Conservation (phyloP, 805 yeast species). For the Starmera amethionina region DNA sequence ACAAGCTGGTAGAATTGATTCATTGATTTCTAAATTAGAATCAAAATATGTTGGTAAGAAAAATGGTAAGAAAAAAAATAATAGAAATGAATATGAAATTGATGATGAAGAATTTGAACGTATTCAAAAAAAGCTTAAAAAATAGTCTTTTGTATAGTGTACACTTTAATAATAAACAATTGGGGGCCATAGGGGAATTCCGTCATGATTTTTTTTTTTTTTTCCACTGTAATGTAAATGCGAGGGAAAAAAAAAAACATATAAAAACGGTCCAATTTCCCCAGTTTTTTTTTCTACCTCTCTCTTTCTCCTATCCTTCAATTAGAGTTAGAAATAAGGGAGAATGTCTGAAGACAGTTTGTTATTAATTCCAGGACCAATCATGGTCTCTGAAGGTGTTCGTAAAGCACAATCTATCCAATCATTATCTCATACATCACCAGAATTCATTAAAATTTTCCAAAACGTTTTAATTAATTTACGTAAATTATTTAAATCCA, state of each 20-base stretch:
- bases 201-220: neutral
- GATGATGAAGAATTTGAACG: conserved; percentile 42
- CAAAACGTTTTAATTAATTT: conserved; percentile 57
- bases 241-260: neutral
- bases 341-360: conserved; percentile 21
- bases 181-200: neutral
- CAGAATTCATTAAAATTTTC: conserved; percentile 70
- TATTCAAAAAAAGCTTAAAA: conserved; percentile 30
- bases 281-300: neutral
- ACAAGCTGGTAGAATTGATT: conserved; percentile 33
- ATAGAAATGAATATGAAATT: conserved; percentile 21
- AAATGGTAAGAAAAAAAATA: conserved; percentile 17
- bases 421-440: conserved; percentile 83
- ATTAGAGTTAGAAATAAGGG: neutral
- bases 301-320: neutral
- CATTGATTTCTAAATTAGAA: conserved; percentile 36
- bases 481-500: conserved; percentile 66
- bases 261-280: neutral
- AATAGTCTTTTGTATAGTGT: conserved; percentile 8
- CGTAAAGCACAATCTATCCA: conserved; percentile 73
- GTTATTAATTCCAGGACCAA: conserved; percentile 76
- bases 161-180: conserved; percentile 4
- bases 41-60: conserved; percentile 33
- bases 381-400: conserved; percentile 74
- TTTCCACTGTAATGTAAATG: neutral